A percentile compares a stretch with the other conserved stretches of the same genome.
Evolutionary conservation across 805 yeast species (phyloP).

Genomic region (Candida vartiovaarae): DNA sequence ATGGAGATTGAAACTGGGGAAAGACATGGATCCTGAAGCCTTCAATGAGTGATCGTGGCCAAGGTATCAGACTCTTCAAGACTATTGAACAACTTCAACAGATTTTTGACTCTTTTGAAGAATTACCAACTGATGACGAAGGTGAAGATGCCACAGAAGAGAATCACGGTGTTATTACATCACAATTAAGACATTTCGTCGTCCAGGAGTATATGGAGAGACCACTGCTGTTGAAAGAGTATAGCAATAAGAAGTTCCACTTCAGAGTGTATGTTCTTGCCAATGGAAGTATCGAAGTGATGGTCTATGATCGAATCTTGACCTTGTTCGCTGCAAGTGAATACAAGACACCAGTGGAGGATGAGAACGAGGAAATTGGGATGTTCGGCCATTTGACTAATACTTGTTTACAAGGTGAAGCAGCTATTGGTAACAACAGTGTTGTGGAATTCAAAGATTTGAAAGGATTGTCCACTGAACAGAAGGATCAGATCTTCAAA

Average conservation of each 20-base stretch:
- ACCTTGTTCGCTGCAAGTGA: slow-evolving; percentile 66
- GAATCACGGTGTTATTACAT: slow-evolving; percentile 65
- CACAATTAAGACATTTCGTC: slow-evolving; percentile 85
- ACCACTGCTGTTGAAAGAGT: slow-evolving; percentile 60
- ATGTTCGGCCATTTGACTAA: slow-evolving; percentile 77
- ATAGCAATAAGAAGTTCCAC: slow-evolving; percentile 75
- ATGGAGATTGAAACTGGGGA: slow-evolving; percentile 60
- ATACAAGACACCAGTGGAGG: slow-evolving; percentile 30
- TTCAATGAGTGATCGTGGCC: slow-evolving; percentile 95
- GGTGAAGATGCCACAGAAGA: slow-evolving; percentile 39
- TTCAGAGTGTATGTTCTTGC: slow-evolving; percentile 79
- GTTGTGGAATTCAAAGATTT: slow-evolving; percentile 65
- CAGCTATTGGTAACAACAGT: slow-evolving; percentile 28
- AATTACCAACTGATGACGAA: slow-evolving; percentile 55
- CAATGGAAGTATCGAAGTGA: slow-evolving; percentile 67
- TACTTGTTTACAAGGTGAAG: slow-evolving; percentile 75
- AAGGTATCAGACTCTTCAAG: slow-evolving; percentile 81
- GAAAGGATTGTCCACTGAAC: slow-evolving; percentile 31
- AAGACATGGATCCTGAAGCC: slow-evolving; percentile 90
- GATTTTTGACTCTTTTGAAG: slow-evolving; percentile 83
- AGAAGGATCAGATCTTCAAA: slow-evolving; percentile 36
- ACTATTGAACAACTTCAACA: slow-evolving; percentile 74
- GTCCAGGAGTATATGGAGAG: slow-evolving; percentile 71
- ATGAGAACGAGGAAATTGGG: slow-evolving; percentile 33
- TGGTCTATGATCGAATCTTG: slow-evolving; percentile 72